Conservation (phyloP, 371 early-diverging fungal species). For the Apophysomyces elegans region DNA sequence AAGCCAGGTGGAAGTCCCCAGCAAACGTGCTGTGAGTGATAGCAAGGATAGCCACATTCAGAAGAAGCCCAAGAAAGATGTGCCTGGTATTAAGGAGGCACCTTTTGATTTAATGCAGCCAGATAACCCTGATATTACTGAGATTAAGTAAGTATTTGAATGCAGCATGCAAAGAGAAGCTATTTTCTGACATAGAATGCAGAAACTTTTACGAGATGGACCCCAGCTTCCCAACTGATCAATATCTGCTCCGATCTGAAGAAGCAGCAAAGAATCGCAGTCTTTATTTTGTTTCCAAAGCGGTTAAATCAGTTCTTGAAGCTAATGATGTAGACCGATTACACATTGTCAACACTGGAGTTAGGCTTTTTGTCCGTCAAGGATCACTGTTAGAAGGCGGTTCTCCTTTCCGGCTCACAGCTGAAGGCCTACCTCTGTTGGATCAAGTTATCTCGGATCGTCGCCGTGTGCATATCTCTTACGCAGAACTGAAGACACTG, state of each 20-base stretch:
- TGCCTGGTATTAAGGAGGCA: conserved; percentile 68
- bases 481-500: conserved; percentile 58
- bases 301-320: conserved; percentile 73
- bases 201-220: conserved; percentile 74
- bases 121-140: conserved; percentile 58
- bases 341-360: conserved; percentile 90
- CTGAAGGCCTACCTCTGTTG: conserved; percentile 79
- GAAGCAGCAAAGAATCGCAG: conserved; percentile 67
- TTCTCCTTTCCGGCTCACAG: conserved; percentile 77
- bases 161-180: neutral
- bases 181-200: conserved; percentile 10
- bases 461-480: conserved; percentile 52
- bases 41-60: conserved; percentile 19
- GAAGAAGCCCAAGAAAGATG: conserved; percentile 54
- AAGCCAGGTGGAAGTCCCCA: conserved; percentile 22
- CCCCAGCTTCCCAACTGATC: conserved; percentile 74
- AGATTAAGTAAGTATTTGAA: conserved; percentile 42
- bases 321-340: conserved; percentile 69
- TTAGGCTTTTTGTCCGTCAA: conserved; percentile 82
- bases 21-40: conserved; percentile 23
- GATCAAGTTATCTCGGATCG: conserved; percentile 57
- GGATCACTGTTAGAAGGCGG: conserved; percentile 56
- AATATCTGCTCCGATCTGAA: conserved; percentile 84
- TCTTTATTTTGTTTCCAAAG: conserved; percentile 79
- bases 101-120: conserved; percentile 75